Base-by-base conservation (phyloP, 768 basidiomycete genomes). In the Boletus coccyginus region DNA sequence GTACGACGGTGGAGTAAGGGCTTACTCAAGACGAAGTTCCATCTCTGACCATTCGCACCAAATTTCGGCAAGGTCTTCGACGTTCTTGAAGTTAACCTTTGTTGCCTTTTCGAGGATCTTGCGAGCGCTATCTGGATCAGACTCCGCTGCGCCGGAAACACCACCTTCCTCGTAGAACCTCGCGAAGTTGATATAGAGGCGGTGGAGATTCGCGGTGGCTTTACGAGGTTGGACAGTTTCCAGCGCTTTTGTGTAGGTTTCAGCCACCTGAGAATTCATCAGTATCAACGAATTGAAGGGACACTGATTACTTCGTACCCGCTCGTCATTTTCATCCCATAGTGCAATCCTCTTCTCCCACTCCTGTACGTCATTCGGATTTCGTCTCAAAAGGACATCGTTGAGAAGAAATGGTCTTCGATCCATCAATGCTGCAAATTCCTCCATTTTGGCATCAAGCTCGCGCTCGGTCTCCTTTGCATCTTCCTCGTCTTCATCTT, bases 1-100 rank as follows among this genome's bases (percentile, higher is more conserved):
- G 19, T 2, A 49, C 13, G 17, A 32, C 46, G 38, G 7, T 41
- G 31, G 29, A 59, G 17, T 42, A 14, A 33, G 5, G 7, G 80
- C 92, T 65, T 75, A 95, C 95, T 96, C 95, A 48, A 94, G 88
- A 42, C 96, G 85, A 48, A 98, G 80, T 70, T 99, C 97, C 88
- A 98, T 86, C 74, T 99, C 97, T 8, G 97, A 86, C 96, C 97
- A 98, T 74, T 98, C 97, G 66, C 95, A 98, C 97, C 97, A 99
- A 14, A 98, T 83, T 70, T 98, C 97, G 0, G 97, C 97, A 24
- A 99, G 80, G 65, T 99, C 97, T 68, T 99, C 96, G 11, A 99
- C 95, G n/a, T 84, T 80, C 73, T 88, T 92, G 78, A 94, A 98
- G 67, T 89, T 90, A 41, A 97, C 86, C 63, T 90, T 92, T 5